Evolutionary conservation across 2,329 filamentous ascomycete species (phyloP), one percentile per base, ranked within the genome.

Genomic region (Curvularia spicifera): DNA sequence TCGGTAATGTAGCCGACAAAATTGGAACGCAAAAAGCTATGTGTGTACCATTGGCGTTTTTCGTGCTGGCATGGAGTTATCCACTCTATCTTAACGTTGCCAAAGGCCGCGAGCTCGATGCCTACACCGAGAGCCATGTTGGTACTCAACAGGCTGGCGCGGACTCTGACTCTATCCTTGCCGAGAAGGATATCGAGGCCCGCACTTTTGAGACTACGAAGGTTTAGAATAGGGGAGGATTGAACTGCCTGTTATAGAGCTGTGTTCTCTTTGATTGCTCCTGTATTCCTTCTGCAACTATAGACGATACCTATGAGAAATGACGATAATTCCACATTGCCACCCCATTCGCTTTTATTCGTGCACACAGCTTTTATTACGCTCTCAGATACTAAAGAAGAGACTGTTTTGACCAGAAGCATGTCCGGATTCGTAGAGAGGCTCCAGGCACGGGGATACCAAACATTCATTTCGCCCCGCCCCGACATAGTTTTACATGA

Each of bases 11-110:
- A 2, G 73, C 74, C 1, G 73, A 76, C 45, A 58, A 54, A 44
- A 74, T 70, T 20, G 72, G 71, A 13, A 75, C 70, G 3, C 53
- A 71, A 33, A 68, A 70, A 49, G 75, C 74, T 15, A 76, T 77
- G 74, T 73, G 73, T 40, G 71, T 77, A 12, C 74, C 74, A 8
- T 49, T 76, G 10, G 66, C 68, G 4, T 76, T 76, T 68, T 77
- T 74, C 61, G 35, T 63, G n/a, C 59, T 74, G 15, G 71, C 75
- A 1, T 77, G 73, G 72, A 65, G 62, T 15, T 77, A 72, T 61
- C 74, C 75, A 1, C 71, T 77, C 57, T 77, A 77, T 60, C 61
- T 76, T 29, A 77, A 77, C 54, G 2, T 74, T 15, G 69, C 20
- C 60, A 75, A 74, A 69, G 71, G 60, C 35, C 67, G 62, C 59